phyloP scores from a whole-genome alignment of 2,329 filamentous ascomycete genomes.

The Alternaria viburni region DNA sequence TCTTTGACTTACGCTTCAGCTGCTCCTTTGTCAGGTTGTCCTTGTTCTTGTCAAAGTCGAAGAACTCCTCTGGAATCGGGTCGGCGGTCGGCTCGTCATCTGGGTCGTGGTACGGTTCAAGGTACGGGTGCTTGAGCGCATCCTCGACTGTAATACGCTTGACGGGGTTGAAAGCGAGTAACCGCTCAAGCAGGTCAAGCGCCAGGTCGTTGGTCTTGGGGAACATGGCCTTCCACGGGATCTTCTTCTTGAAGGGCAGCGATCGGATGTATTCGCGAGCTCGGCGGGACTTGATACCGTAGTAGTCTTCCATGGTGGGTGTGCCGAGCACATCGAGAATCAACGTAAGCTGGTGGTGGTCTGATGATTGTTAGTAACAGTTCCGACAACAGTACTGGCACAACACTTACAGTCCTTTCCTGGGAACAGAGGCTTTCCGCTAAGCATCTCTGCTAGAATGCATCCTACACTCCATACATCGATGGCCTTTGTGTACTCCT shows the following conservation, averaged over 20 bases:
- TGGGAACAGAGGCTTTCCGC: conserved; percentile 96
- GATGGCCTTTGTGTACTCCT: conserved; percentile 99
- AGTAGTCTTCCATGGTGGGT: conserved; percentile 99
- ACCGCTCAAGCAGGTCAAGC: conserved; percentile 90
- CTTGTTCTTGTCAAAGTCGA: conserved; percentile 99
- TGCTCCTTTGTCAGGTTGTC: conserved; percentile 98
- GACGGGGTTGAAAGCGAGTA: conserved; percentile 96
- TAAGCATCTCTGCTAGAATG: conserved; percentile 98
- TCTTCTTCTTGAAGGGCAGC: conserved; percentile 99
- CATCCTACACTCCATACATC: conserved; percentile 99
- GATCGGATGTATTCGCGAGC: conserved; percentile 98
- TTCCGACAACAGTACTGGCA: background rate
- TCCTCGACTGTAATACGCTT: conserved; percentile 99
- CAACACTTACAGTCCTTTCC: conserved; percentile 87
- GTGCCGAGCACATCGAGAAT: conserved; percentile 97
- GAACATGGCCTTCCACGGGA: conserved; percentile 95
- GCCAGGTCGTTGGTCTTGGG: conserved; percentile 98
- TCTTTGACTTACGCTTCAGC: conserved; percentile 74
- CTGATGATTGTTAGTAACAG: conserved; percentile 52
- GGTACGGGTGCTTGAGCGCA: conserved; percentile 94
- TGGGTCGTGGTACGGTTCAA: conserved; percentile 98
- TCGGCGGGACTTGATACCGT: conserved; percentile 97
- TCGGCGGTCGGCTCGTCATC: conserved; percentile 97
- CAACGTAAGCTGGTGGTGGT: conserved; percentile 96
- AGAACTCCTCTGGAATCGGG: conserved; percentile 98